phyloP scores from a whole-genome alignment of 140 eudicot genomes.

The Stevia rebaudiana region DNA sequence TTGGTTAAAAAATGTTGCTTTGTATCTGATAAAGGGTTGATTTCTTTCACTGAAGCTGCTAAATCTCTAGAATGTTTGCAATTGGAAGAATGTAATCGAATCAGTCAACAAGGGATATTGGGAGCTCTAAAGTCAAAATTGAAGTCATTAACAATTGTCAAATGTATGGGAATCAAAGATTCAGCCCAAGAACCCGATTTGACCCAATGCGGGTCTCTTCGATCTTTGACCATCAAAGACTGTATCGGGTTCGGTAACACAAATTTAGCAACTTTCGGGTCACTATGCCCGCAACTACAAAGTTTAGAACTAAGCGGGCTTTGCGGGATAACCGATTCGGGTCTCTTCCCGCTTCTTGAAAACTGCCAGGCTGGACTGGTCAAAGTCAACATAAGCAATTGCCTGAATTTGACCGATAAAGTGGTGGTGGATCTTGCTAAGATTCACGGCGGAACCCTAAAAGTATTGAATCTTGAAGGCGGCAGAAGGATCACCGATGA shows the following conservation, averaged over 20 bases:
- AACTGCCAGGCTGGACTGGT: constrained; percentile 57
- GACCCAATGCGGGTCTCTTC: constrained; percentile 60
- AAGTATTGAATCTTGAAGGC: constrained; percentile 69
- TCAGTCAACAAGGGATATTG: constrained; percentile 58
- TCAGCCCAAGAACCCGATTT: constrained; percentile 27
- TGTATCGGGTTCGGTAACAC: constrained; percentile 72
- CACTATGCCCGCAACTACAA: constrained; percentile 56
- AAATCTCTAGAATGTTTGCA: constrained; percentile 63
- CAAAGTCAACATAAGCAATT: constrained; percentile 61
- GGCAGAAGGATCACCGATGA: constrained; percentile 66
- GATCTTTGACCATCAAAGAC: constrained; percentile 53
- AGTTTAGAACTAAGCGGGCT: constrained; percentile 78
- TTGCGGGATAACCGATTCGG: constrained; percentile 58
- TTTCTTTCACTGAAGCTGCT: constrained; percentile 49
- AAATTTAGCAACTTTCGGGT: constrained; percentile 54
- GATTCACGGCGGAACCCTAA: constrained; percentile 74
- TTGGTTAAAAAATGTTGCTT: constrained; percentile 64
- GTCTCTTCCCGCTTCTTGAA: constrained; percentile 53
- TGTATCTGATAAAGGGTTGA: constrained; percentile 70
- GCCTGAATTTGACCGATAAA: constrained; percentile 61
- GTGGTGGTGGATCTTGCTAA: constrained; percentile 41
- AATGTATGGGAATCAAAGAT: constrained; percentile 82
- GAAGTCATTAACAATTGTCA: constrained; percentile 64
- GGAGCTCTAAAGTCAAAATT: constrained; percentile 52
- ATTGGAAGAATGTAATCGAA: constrained; percentile 76